These are phyloP conservation scores for Elongisporangium senticosum DNA, from an alignment of 352 stramenopile species.

Conservation along the genomic window DNA sequence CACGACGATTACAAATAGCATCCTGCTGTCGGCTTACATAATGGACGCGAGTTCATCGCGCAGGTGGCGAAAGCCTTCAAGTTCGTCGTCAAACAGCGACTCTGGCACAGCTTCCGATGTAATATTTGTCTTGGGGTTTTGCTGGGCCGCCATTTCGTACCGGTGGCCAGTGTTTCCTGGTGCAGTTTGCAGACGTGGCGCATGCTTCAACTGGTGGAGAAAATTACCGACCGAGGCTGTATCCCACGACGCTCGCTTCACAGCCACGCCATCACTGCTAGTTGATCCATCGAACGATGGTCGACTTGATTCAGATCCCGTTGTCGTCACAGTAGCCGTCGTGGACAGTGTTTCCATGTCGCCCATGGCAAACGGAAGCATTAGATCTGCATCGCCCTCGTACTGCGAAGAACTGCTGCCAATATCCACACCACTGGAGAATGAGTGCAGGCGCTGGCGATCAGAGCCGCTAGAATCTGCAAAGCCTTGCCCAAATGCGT, in stretches of 20 bases:
- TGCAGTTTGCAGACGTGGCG: constrained; percentile 40
- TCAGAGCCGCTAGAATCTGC: constrained; percentile 17
- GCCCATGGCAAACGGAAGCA: constrained; percentile 66
- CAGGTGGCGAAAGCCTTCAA: constrained; percentile 60
- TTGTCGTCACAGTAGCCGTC: constrained; percentile 42
- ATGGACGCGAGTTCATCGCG: constrained; percentile 57
- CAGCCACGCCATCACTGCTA: constrained; percentile 8
- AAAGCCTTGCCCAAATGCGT: constrained; percentile 56
- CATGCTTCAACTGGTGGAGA: constrained; percentile 74
- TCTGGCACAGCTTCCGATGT: neutral
- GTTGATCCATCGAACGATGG: constrained; percentile 14
- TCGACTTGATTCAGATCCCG: constrained; percentile 21
- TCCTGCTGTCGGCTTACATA: constrained; percentile 10
- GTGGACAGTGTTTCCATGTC: constrained; percentile 27
- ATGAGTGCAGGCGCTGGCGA: constrained; percentile 42
- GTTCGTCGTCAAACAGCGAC: constrained; percentile 70
- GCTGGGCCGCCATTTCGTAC: neutral
- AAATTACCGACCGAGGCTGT: constrained; percentile 71
- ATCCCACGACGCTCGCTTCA: constrained; percentile 25
- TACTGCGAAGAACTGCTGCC: constrained; percentile 8
- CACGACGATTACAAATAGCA: neutral
- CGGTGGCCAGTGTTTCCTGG: neutral
- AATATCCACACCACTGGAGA: constrained; percentile 12
- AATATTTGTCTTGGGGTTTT: neutral
- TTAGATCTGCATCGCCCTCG: constrained; percentile 30